phyloP scores from a whole-genome alignment of 75 land plant genomes.

The Selaginella tamariscina region DNA sequence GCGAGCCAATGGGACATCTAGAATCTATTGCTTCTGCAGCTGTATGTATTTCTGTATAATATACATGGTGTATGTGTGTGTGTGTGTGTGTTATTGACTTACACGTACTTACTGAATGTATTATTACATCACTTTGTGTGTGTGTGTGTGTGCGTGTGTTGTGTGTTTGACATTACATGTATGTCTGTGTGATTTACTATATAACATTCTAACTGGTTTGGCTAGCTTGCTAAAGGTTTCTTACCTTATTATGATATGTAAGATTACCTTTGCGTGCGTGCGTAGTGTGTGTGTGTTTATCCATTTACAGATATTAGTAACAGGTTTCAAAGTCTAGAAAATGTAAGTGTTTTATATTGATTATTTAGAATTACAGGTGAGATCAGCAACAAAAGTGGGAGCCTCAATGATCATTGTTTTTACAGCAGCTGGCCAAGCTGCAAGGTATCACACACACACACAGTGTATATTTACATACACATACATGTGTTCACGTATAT shows the following conservation, averaged over 20 bases:
- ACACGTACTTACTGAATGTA: too few species aligned
- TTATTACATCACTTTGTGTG: not conserved
- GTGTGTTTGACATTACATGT: not conserved
- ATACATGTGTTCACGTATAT: not conserved
- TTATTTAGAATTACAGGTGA: not conserved
- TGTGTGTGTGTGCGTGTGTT: not conserved
- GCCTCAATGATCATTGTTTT: conserved; percentile 86
- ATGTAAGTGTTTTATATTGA: not conserved
- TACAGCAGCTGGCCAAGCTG: conserved; percentile 92
- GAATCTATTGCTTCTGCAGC: conserved; percentile 98
- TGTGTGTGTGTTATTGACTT: not conserved
- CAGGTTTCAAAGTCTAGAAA: conserved; percentile 6
- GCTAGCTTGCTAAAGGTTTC: not conserved
- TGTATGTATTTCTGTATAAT: conserved; percentile 31
- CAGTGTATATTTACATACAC: not conserved
- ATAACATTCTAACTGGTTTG: not conserved
- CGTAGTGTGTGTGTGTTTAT: conserved; percentile 1
- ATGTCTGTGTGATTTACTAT: not conserved
- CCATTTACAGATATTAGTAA: conserved; percentile 50
- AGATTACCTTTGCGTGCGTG: not conserved
- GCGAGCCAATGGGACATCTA: conserved; percentile 94
- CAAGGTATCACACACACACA: conserved; percentile 37
- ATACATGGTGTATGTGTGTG: not conserved
- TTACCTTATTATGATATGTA: not conserved
- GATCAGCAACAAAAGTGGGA: conserved; percentile 49